These are phyloP conservation scores for Gigaspora rosea DNA, from an alignment of 192 early-diverging fungal species.

Conservation along the genomic window DNA sequence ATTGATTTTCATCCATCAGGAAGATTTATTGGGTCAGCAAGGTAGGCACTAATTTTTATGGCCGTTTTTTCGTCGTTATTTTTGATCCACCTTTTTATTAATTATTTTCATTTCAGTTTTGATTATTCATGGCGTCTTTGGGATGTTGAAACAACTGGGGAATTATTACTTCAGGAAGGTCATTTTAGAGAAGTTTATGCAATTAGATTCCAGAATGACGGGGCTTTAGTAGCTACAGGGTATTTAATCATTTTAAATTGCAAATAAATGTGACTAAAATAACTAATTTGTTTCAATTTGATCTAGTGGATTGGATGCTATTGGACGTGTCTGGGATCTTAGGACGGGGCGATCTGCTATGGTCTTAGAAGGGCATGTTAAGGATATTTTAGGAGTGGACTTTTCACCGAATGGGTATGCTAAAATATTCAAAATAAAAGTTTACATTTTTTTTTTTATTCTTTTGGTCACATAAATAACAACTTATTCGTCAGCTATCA, in stretches of 20 bases:
- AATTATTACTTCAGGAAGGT: conserved; percentile 90
- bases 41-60: conserved; percentile 28
- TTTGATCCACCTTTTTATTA: not conserved
- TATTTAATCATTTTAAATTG: conserved; percentile 37
- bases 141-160: conserved; percentile 77
- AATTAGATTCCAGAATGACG: conserved; percentile 90
- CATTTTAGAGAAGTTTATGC: conserved; percentile 94
- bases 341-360: conserved; percentile 88
- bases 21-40: conserved; percentile 70
- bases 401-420: conserved; percentile 85
- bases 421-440: not conserved
- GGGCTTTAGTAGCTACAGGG: conserved; percentile 86
- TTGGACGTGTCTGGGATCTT: conserved; percentile 95
- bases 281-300: not conserved
- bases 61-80: conserved; percentile 4
- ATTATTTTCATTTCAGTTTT: conserved; percentile 44
- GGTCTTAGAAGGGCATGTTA: conserved; percentile 88
- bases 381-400: conserved; percentile 84
- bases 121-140: conserved; percentile 97
- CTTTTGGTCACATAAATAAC: not conserved
- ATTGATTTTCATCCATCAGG: conserved; percentile 93
- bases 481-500: conserved; percentile 58
- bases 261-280: not conserved
- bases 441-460: not conserved
- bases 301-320: conserved; percentile 82